Base-by-base conservation (phyloP, 495 filamentous ascomycete species). In the Jackrogersella minutella region DNA sequence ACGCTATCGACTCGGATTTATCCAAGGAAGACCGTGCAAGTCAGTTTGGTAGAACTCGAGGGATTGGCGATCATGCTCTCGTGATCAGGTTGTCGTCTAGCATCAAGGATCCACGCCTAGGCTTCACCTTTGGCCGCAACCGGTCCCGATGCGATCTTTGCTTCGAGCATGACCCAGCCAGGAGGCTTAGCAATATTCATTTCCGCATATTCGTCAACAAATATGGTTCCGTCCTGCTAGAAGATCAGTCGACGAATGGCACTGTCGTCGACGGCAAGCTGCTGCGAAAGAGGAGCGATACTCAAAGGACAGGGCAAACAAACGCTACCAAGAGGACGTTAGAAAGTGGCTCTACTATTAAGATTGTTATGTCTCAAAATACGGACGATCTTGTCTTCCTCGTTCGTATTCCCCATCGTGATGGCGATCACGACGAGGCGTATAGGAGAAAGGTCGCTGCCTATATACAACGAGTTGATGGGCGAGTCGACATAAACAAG, bases 241-340 rank as follows among this genome's bases (percentile, higher is more conserved):
- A 96, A 74, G 95, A 99, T 65, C 83, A 85, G 53, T 98, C 95
- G 0, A 96, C 93, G 0, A 98, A 97, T 65, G 95, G 95, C 19
- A 98, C 96, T 5, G 75, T 91, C 33, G 93, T 99, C 46, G 93
- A 96, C 74, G 79, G 84, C 19, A 76, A 76, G 19, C 79, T 86
- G 14, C 81, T 97, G 1, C 64, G 64, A 31, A 85, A 85, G 66
- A 62, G 56, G 4, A 21, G 9, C 16, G 77, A 66, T 17, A 69
- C 79, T 19, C 74, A 77, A 24, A 47, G 34, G 7, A 73, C 80
- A 0, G 69, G 58, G 5, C 78, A 79, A 52, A 5, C 8, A 6
- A 22, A 9, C 7, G 9, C 52, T 9, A 71, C 69, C 40, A 78
- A 56, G 64, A 86, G 88, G 24, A 93, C 92, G 74, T 81, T 97